Base-by-base conservation (phyloP, 352 stramenopile genomes). In the Phytophthora ramorum region DNA sequence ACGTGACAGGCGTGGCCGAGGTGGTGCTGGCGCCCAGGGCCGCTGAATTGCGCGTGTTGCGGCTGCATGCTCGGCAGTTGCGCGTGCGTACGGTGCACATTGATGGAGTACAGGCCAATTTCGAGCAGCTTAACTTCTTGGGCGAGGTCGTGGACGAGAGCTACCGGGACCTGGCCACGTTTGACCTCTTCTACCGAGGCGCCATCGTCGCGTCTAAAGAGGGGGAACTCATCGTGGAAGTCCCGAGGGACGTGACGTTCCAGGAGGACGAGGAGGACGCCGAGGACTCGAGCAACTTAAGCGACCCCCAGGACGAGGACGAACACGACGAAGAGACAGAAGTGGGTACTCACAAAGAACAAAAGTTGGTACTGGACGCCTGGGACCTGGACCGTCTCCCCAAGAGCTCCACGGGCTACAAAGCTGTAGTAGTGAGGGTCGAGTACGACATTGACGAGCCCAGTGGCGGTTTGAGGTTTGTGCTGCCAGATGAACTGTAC, bases 101-200 rank as follows among this genome's bases (percentile, higher is more conserved):
- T 17, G 77, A 91, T 58, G 85, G 79, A 32, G 41, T 85, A 8
- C 32, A 71, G 34, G 81, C 82, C 2, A 63, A 52, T n/a, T 95
- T 92, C 55, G 86, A 93, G 78, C 85, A 94, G 66, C 70, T 93
- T 54, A 81, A 93, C 56, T 95, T 94, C 45, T 58, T 95, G 14
- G 66, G 57, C 24, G 85, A 93, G 46, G 67, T 95, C 22, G 84
- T 94, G 24, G 83, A 93, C 63, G 87, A 95, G 50, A 79, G 73
- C 28, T 95, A 94, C 68, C 74, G 84, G 12, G 87, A 95, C 64
- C 53, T 91, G 34, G 80, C 78, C n/a, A 82, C 87, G 0, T 95
- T 94, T 45, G 87, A 95, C 59, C 66, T 95, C 4, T 95, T 94
- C 62, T 95, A 95, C 61, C 83, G 87, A 26, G 87, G 87, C 7